Conservation (phyloP, 257 asterid genomes). For the Avicennia marina region DNA sequence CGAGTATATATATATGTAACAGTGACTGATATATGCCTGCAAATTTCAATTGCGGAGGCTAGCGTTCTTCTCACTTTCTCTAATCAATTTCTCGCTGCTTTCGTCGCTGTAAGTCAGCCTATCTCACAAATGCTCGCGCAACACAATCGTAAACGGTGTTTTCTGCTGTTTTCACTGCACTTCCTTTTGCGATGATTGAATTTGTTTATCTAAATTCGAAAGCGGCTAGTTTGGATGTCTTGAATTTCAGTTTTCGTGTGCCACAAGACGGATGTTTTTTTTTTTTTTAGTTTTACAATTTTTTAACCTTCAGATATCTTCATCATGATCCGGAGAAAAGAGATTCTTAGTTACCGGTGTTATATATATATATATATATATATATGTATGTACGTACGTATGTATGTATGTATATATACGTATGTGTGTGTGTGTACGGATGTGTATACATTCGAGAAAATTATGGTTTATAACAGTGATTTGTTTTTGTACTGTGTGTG, state of each 20-base stretch:
- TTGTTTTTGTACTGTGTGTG: neutral
- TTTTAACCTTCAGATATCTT: neutral
- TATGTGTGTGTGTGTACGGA: too few species aligned
- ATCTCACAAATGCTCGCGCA: neutral
- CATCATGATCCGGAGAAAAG: slow-evolving; percentile 1
- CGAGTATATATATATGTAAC: neutral
- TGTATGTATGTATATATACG: too few species aligned
- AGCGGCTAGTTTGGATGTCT: neutral
- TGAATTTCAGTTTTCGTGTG: slow-evolving; percentile 17
- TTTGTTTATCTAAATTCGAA: neutral
- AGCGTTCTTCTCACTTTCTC: neutral
- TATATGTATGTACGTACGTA: too few species aligned
- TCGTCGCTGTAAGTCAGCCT: slow-evolving; percentile 16
- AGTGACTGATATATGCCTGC: neutral
- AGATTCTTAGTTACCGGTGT: slow-evolving; percentile 5
- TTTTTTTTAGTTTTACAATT: neutral
- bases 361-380: neutral
- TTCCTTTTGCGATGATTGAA: neutral
- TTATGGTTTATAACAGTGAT: slow-evolving; percentile 2
- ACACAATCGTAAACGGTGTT: neutral
- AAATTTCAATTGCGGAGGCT: neutral
- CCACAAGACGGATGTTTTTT: slow-evolving; percentile 10
- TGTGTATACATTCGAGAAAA: too few species aligned
- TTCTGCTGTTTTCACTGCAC: neutral
- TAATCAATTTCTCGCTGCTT: slow-evolving; percentile 12